phyloP scores from a whole-genome alignment of 2,329 filamentous ascomycete genomes.

The Alternaria sp. region DNA sequence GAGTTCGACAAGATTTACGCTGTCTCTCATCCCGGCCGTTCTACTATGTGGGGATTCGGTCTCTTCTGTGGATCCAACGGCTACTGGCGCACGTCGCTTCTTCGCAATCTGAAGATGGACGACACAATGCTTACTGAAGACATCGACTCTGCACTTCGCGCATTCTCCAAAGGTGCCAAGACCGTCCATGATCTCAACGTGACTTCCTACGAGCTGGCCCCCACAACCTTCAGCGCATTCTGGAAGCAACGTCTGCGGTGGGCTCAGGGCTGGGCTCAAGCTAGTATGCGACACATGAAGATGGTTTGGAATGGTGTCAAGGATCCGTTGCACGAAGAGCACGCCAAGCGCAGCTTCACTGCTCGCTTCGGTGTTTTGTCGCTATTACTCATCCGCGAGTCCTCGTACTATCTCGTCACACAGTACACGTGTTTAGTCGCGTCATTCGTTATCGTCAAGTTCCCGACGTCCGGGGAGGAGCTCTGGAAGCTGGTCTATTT shows the following conservation, averaged over 20 bases:
- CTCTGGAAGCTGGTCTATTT: constrained; percentile 55
- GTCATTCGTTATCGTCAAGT: constrained; percentile 55
- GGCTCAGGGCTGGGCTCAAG: constrained; percentile 60
- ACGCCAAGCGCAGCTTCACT: constrained; percentile 43
- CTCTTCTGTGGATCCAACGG: constrained; percentile 59
- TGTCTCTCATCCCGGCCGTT: constrained; percentile 57
- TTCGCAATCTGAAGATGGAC: constrained; percentile 57
- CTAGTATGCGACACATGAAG: constrained; percentile 52
- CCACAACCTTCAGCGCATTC: constrained; percentile 53
- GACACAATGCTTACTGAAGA: constrained; percentile 59
- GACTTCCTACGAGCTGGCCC: constrained; percentile 57
- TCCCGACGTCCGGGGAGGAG: constrained; percentile 47
- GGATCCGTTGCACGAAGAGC: constrained; percentile 31
- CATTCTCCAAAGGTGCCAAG: constrained; percentile 52
- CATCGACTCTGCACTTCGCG: constrained; percentile 57
- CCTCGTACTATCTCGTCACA: constrained; percentile 57
- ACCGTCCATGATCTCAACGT: constrained; percentile 58
- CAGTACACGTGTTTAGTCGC: constrained; percentile 56
- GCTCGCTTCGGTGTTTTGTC: constrained; percentile 55
- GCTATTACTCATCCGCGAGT: constrained; percentile 54
- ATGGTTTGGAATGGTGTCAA: constrained; percentile 52
- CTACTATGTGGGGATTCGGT: constrained; percentile 56
- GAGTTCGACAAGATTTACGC: constrained; percentile 62
- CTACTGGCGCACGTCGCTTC: constrained; percentile 55
- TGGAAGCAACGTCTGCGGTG: constrained; percentile 60